Evolutionary conservation across 148 eudicot species (phyloP), one percentile per base, ranked within the genome.

Genomic region (Mesembryanthemum crystallinum): DNA sequence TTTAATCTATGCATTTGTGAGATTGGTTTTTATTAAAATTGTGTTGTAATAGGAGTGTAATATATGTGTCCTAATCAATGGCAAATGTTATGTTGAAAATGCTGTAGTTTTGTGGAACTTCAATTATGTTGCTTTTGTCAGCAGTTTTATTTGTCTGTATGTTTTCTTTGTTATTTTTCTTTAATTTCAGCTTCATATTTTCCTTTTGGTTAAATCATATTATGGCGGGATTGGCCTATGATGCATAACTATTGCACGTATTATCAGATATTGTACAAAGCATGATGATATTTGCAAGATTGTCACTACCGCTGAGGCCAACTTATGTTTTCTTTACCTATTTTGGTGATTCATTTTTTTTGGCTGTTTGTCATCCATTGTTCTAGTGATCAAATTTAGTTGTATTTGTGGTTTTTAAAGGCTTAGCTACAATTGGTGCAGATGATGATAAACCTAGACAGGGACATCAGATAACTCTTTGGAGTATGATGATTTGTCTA

Each of bases 401-500:
- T 35, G 6, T 6, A 35, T 35, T 35, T 35, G 6, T 35, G 39
- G 39, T 35, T 35, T 35, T 35, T 3, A 35, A 35, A n/a, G n/a
- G n/a, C n/a, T n/a, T 35, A 35, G 39, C 6, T 35, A 39, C 9
- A 45, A 37, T 27, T 35, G 23, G 77, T 64, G 77, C 77, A 64
- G 28, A 24, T 74, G 76, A 58, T 58, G 67, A 73, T 60, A 58
- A 73, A 33, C 14, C 66, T 62, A 73, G 76, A 73, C 76, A 73
- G 67, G 76, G 67, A 73, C 76, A 73, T 59, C 76, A 59, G 76
- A 73, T 24, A 35, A 7, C 76, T 60, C 67, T 73, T 11, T n/a
- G 54, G 51, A 39, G 49, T 45, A 25, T 58, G 62, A 30, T 73
- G 76, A 73, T 29, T 73, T 33, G 76, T 73, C 76, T 67, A 59